These are phyloP conservation scores for Yamadazyma sp. DNA, from an alignment of 805 yeast genomes.

Conservation along the genomic window DNA sequence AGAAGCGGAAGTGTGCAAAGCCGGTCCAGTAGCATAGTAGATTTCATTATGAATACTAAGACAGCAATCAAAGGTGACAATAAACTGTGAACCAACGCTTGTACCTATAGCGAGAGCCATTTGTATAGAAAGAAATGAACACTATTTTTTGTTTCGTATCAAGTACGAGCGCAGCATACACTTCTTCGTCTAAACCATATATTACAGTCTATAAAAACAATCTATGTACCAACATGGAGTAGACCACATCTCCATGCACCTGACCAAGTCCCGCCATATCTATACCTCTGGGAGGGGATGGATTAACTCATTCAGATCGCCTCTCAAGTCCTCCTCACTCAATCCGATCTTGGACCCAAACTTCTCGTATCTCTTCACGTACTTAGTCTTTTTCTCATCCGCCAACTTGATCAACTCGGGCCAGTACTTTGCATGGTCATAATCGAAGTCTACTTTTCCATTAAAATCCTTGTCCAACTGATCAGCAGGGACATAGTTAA, in stretches of 20 bases:
- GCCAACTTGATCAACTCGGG: slow-evolving; percentile 64
- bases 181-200: no score
- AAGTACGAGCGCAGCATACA: no score
- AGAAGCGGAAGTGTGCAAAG: slow-evolving; percentile 87
- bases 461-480: slow-evolving; percentile 85
- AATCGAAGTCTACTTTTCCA: slow-evolving; percentile 81
- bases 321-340: slow-evolving; percentile 78
- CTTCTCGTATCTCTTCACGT: slow-evolving; percentile 64
- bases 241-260: not conserved
- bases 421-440: slow-evolving; percentile 81
- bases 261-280: not conserved
- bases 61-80: no score
- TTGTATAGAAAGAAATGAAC: no score
- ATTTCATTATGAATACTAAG: no score
- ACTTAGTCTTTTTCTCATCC: slow-evolving; percentile 55
- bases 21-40: slow-evolving; percentile 27
- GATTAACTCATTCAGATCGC: slow-evolving; percentile 28
- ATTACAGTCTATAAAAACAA: no score
- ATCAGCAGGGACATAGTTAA: slow-evolving; percentile 73
- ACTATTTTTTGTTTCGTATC: no score
- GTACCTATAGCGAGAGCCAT: not conserved
- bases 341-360: slow-evolving; percentile 74
- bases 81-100: no score
- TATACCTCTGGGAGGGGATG: slow-evolving; percentile 20
- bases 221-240: not conserved